These are phyloP conservation scores for Chrysopogon serrulatus DNA, from an alignment of 176 grass and related monocot species.

Conservation along the genomic window DNA sequence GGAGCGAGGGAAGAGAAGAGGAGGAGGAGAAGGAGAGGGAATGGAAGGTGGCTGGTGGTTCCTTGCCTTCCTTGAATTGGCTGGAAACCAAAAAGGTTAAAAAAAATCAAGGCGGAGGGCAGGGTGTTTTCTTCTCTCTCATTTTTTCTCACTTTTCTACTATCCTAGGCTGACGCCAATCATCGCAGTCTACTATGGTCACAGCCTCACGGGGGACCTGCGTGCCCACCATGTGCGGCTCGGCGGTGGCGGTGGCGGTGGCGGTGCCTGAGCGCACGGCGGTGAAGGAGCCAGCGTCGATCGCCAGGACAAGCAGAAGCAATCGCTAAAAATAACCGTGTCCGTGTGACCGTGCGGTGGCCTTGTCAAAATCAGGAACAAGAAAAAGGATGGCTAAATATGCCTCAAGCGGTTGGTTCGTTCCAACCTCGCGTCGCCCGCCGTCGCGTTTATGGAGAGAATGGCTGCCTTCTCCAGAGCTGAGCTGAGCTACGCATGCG, in stretches of 20 bases:
- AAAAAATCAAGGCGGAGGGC: background rate
- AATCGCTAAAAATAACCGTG: constrained; percentile 5
- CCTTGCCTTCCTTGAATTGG: background rate
- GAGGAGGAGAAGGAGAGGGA: constrained; percentile 17
- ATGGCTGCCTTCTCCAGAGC: no score
- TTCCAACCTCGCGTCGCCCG: no score
- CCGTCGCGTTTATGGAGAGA: no score
- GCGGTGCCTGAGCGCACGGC: background rate
- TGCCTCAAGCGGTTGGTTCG: no score
- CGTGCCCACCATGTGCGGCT: constrained; percentile 15
- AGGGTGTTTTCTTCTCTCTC: background rate
- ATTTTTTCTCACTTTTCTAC: constrained; percentile 3
- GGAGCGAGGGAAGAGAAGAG: constrained; percentile 2
- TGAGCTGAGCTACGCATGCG: no score
- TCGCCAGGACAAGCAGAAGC: background rate
- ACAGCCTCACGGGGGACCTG: constrained; percentile 7
- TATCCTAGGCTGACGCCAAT: background rate
- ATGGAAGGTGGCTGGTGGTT: background rate
- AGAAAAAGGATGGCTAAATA: background rate
- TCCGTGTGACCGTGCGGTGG: background rate
- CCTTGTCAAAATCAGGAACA: background rate
- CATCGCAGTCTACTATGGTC: background rate
- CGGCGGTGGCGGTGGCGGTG: background rate
- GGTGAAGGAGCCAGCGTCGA: background rate
- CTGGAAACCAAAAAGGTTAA: background rate